Conservation (phyloP, 148 eudicot genomes). For the Fallopia convolvulus region DNA sequence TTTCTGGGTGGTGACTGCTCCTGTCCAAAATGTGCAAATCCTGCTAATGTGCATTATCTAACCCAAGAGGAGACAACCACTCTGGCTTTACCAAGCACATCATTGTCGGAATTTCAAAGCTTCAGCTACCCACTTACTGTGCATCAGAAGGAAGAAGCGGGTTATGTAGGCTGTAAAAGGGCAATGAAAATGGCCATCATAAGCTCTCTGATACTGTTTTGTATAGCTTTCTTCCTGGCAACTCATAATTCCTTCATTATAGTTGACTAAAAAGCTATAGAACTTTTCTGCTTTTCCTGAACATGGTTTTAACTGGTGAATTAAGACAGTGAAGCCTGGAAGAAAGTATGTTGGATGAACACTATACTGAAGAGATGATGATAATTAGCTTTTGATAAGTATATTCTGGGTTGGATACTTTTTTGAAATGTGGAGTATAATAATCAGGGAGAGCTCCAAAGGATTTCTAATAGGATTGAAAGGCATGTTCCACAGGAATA, state of each 20-base stretch:
- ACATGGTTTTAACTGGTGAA: background rate
- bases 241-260: background rate
- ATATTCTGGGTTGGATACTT: too few relatives aligned
- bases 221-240: constrained; percentile 11
- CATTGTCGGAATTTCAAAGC: background rate
- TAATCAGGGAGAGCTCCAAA: background rate
- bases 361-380: background rate
- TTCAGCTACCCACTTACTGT: background rate
- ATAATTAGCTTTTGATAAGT: background rate
- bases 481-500: background rate
- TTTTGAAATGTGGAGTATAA: background rate
- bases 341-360: background rate
- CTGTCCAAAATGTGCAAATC: constrained; percentile 37
- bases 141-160: background rate
- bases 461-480: background rate
- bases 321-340: background rate
- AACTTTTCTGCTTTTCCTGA: background rate
- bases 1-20: constrained; percentile 53
- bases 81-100: constrained; percentile 12
- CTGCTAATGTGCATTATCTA: background rate
- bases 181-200: constrained; percentile 6
- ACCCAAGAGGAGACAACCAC: constrained; percentile 8
- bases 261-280: background rate
- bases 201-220: constrained; percentile 11
- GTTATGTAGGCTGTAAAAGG: background rate